Conservation (phyloP, 2,329 filamentous ascomycete genomes). For the Colletotrichum navitas region DNA sequence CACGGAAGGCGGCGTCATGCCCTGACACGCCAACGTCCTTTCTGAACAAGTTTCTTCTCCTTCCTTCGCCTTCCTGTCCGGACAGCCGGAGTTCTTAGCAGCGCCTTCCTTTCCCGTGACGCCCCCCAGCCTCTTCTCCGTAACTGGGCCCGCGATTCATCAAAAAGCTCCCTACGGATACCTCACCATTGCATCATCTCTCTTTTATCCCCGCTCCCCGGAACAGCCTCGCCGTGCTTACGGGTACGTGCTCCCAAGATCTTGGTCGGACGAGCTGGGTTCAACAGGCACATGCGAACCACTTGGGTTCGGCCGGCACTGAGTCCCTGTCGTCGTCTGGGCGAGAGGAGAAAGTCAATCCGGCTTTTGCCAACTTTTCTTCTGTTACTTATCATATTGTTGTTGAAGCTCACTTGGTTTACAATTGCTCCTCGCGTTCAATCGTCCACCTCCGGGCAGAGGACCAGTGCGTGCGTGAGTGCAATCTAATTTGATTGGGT, state of each 20-base stretch:
- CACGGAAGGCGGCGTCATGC: conserved; percentile 25
- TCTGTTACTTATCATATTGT: background rate
- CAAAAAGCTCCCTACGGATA: conserved; percentile 10
- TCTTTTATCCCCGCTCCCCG: background rate
- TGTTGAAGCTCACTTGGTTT: background rate
- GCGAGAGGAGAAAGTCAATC: background rate
- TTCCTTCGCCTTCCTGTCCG: background rate
- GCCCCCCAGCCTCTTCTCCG: conserved; percentile 32
- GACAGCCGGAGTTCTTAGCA: background rate
- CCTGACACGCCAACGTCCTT: conserved; percentile 5
- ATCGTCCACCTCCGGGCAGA: background rate
- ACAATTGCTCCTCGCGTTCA: background rate
- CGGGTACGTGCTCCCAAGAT: background rate
- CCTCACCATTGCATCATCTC: conserved; percentile 39
- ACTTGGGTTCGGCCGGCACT: background rate
- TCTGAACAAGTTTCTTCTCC: background rate
- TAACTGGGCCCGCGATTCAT: conserved; percentile 24
- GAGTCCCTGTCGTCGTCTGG: conserved; percentile 15
- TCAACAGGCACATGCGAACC: background rate
- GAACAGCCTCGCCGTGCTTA: background rate
- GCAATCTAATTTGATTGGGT: background rate
- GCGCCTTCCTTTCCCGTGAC: background rate
- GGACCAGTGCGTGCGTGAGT: background rate
- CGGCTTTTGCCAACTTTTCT: background rate
- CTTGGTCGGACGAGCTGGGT: conserved; percentile 22